Evolutionary conservation across 2,329 filamentous ascomycete genomes (phyloP), one percentile per base, ranked within the genome.

Genomic region (Simplicillium sp.): DNA sequence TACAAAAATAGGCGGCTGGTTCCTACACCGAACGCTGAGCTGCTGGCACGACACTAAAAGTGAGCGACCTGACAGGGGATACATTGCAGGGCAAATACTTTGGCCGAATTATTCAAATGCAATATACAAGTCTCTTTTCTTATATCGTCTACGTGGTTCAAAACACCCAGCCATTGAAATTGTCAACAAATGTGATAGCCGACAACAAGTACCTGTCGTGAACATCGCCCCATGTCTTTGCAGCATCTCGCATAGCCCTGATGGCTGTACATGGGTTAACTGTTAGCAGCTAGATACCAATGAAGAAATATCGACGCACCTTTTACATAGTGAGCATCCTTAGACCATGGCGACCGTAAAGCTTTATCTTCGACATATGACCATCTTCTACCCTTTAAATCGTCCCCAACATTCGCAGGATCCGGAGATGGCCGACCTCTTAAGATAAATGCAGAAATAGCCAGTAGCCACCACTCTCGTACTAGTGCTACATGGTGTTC

Each of bases 381-480:
- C 92, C 92, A 98, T 38, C 76, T 71, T 51, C 80, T 79, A 2
- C 69, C 75, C 32, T 75, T 70, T n/a, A 78, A 52, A 35, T 87
- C 77, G 9, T 48, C 46, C 5, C 70, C 67, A 43, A 92, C 71
- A 20, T 73, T 70, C 42, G 82, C 74, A n/a, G 76, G 65, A 41
- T 84, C 73, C 42, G 95, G 77, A 43, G 70, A 65, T 1, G 89
- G 92, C 15, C 90, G 73, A 18, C 83, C 65, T 53, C 86, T 82
- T 2, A 80, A 66, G 40, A 95, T 77, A 56, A 92, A 97, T 11
- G 89, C 75, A 0, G 80, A 75, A 34, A 96, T 60, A 1, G 83
- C 78, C 34, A 95, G 74, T 5, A 98, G 65, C 85, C 87, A 95
- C 88, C 92, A 97, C 58, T 94, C 81, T 32, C 84, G 72, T 8